Base-by-base conservation (phyloP, 2,329 filamentous ascomycete genomes). In the Calonectria naviculata region DNA sequence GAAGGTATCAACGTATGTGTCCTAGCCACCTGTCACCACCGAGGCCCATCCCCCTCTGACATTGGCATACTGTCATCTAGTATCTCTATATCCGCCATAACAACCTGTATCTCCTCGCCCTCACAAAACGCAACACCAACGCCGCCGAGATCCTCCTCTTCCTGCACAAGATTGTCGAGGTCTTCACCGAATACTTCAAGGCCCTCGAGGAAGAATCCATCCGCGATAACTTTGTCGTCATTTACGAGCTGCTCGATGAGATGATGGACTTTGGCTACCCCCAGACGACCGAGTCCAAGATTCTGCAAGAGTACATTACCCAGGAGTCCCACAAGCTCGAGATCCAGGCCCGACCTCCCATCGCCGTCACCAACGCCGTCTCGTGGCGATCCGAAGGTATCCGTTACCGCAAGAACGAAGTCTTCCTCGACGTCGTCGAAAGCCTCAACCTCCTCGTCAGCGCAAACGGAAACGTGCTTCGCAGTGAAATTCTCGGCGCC, bases 221-320 rank as follows among this genome's bases (percentile, higher is more conserved):
- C 83, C 92, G 97, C 78, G 97, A 99, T 88, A 99, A 99, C 87
- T 99, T 99, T 82, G 97, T 99, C 83, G 92, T 99, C 81, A 99
- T 99, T 81, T 99, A 99, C 88, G 97, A 99, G 85, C 86, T 99
- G 72, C 90, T 99, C 74, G 97, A 99, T 82, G 97, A 99, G 87
- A 99, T 99, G 97, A 99, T 99, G 97, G 97, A 99, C 85, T 99
- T 99, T 88, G 97, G 97, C 74, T 98, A 99, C 83, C 97, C 97
- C 7, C 97, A 99, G 84, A 99, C 97, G 12, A 99, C 97, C 76
- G 97, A 99, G 84, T 94, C 92, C 83, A 99, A 99, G 90, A 99
- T 99, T 83, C 87, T 99, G 72, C 97, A 99, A 84, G 97, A 99
- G 87, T 98, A 98, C 87, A 99, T 99, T 83, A 99, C 97, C 46